A percentile compares a stretch with the other conserved stretches of the same genome.
phyloP scores from a whole-genome alignment of 2,329 filamentous ascomycete species.

The Cercospora berteroae region DNA sequence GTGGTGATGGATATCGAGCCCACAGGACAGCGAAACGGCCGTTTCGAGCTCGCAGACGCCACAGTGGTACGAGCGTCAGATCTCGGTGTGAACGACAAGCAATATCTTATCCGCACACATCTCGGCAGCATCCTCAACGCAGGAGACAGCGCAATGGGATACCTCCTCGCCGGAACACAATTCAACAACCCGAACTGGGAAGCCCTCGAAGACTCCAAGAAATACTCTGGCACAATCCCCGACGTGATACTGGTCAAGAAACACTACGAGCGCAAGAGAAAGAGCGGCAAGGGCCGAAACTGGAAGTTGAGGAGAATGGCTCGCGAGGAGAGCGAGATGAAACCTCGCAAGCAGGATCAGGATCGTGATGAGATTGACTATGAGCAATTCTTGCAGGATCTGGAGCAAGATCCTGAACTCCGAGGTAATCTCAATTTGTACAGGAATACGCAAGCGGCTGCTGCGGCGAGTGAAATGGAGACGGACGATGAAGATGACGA shows the following conservation, averaged over 20 bases:
- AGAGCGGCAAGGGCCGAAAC: conserved; percentile 59
- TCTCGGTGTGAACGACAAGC: conserved; percentile 79
- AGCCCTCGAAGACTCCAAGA: conserved; percentile 72
- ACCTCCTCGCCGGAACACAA: conserved; percentile 81
- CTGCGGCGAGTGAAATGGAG: conserved; percentile 64
- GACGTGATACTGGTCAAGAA: conserved; percentile 98
- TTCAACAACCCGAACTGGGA: conserved; percentile 90
- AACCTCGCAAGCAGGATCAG: conserved; percentile 83
- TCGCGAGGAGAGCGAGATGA: conserved; percentile 81
- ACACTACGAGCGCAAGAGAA: conserved; percentile 83
- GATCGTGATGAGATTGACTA: conserved; percentile 89
- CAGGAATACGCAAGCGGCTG: conserved; percentile 58
- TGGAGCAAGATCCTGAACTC: conserved; percentile 91
- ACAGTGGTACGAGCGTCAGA: conserved; percentile 86
- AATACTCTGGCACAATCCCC: conserved; percentile 75
- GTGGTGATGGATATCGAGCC: conserved; percentile 92
- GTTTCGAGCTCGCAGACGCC: conserved; percentile 79
- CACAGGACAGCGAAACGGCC: conserved; percentile 70
- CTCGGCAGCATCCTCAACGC: conserved; percentile 80
- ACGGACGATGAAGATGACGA: conserved; percentile 56
- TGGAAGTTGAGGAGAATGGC: conserved; percentile 95
- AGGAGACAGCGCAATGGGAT: conserved; percentile 93
- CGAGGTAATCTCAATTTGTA: conserved; percentile 82
- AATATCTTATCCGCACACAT: conserved; percentile 88
- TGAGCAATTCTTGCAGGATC: conserved; percentile 93